phyloP scores from a whole-genome alignment of 2,329 filamentous ascomycete species.

The Calonectria pseudoreteaudii region DNA sequence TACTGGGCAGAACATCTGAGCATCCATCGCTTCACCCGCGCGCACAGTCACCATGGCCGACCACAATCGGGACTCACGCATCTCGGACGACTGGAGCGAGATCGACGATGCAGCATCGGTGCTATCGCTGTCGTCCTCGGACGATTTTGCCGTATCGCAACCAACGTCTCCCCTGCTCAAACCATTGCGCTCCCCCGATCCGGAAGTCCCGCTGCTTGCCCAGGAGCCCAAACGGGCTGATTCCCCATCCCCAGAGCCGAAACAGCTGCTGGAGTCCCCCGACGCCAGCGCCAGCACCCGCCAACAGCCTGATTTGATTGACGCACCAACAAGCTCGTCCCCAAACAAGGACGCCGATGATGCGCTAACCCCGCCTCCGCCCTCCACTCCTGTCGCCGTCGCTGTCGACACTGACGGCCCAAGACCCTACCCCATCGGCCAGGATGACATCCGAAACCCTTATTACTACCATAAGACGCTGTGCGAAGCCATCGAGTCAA shows the following conservation, averaged over 20 bases:
- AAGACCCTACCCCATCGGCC: neutral
- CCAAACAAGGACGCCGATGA: neutral
- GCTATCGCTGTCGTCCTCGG: slow-evolving; percentile 29
- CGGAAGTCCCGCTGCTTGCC: neutral
- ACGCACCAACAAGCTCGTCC: neutral
- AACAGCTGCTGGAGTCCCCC: neutral
- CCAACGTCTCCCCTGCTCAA: slow-evolving; percentile 13
- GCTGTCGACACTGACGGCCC: neutral
- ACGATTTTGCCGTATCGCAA: neutral
- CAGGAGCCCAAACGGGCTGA: neutral
- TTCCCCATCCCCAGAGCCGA: neutral
- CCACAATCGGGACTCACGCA: slow-evolving; percentile 3
- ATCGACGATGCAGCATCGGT: slow-evolving; percentile 34
- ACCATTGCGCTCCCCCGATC: neutral
- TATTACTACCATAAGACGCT: slow-evolving; percentile 27
- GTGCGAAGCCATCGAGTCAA: neutral
- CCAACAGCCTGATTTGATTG: neutral
- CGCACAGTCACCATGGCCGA: slow-evolving; percentile 25
- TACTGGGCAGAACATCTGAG: neutral
- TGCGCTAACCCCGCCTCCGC: neutral
- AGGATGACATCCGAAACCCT: slow-evolving; percentile 14
- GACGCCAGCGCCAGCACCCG: neutral
- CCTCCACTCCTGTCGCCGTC: neutral
- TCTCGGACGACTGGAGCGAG: slow-evolving; percentile 39
- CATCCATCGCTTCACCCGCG: neutral